Evolutionary conservation across 2,329 filamentous ascomycete genomes (phyloP), one percentile per base, ranked within the genome.

Genomic region (Colletotrichum musae): DNA sequence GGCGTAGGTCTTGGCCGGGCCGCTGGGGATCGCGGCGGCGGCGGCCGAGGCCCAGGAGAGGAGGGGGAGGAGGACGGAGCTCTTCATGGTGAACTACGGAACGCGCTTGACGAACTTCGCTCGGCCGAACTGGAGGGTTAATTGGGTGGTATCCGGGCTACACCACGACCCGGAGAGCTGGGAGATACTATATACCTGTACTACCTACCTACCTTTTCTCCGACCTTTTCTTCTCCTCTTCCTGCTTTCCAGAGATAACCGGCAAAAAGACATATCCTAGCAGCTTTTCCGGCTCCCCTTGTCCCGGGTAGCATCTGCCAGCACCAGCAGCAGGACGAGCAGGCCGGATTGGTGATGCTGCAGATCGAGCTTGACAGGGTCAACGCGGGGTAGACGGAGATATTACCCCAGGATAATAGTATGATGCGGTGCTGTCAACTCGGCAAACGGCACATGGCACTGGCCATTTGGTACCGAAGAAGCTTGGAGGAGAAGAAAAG

Each of bases 1-100:
- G 13, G 70, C 70, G 59, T 75, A 80, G 43, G 74, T 79, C 56
- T 73, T 72, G 12, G 73, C 75, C 12, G 78, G 77, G 16, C 64
- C 68, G 50, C 48, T 41, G n/a, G 70, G 43, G 48, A 58, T 50
- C 1, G 56, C 43, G 16, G 53, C n/a, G 39, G 43, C 51, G 21
- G 43, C 18, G 21, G 52, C 51, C 21, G 47, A 58, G 26, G 47
- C 39, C 64, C 61, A 47, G 5, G 67, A n/a, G 41, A 70, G 21
- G 15, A 64, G 57, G 56, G 51, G 39, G 51, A 70, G 54, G 18
- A 28, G 24, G 41, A 21, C n/a, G 51, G 26, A 64, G n/a, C 21
- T 61, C 63, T 58, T 71, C 70, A 71, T 71, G 15, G 28, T 60
- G 60, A 43, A 50, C 15, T 13, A 45, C 56, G 18, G 18, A 18